Conservation (phyloP, 257 asterid species). For the Primulina huaijiensis region DNA sequence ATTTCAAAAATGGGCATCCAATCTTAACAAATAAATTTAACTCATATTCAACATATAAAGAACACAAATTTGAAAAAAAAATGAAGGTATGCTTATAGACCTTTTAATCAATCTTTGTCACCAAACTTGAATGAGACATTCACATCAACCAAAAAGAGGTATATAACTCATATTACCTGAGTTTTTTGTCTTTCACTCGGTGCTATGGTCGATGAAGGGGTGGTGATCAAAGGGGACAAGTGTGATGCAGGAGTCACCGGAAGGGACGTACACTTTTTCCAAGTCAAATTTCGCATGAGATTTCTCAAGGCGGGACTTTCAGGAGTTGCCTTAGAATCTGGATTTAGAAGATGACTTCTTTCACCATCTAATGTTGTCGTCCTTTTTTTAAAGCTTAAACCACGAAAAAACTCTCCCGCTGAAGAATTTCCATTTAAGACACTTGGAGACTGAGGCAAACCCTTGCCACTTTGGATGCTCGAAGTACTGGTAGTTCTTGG, state of each 20-base stretch:
- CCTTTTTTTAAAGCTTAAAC: constrained; percentile 66
- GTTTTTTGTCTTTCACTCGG: constrained; percentile 48
- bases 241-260: constrained; percentile 68
- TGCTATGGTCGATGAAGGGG: constrained; percentile 51
- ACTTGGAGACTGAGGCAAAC: constrained; percentile 35
- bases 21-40: not conserved
- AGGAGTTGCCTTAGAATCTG: constrained; percentile 46
- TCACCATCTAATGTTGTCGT: constrained; percentile 40
- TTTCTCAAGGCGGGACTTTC: constrained; percentile 55
- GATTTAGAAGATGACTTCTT: constrained; percentile 62
- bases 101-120: constrained; percentile 15
- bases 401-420: constrained; percentile 52
- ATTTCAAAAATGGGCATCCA: not conserved
- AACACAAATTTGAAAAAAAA: not conserved
- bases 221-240: constrained; percentile 49
- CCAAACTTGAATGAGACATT: constrained; percentile 4
- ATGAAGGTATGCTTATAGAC: not conserved
- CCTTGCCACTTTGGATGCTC: constrained; percentile 43
- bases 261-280: constrained; percentile 75
- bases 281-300: constrained; percentile 27
- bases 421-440: constrained; percentile 38
- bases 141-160: not conserved
- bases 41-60: not conserved
- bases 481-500: constrained; percentile 44
- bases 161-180: constrained; percentile 37